Evolutionary conservation across 176 grass and related monocot species (phyloP).

Genomic region (Triticum urartu): DNA sequence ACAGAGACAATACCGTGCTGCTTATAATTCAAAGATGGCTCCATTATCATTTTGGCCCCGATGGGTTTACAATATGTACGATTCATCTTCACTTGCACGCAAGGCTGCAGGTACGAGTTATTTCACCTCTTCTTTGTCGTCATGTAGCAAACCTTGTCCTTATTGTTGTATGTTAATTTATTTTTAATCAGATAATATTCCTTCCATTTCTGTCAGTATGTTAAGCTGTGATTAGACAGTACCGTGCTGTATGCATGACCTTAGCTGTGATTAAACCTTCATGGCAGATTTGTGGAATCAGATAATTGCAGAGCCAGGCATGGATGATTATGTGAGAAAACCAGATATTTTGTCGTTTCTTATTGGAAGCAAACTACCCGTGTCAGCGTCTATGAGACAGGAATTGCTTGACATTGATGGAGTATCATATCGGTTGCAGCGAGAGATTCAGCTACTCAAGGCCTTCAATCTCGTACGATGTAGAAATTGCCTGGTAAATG

Average conservation of each 20-base stretch:
- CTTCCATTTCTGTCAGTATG: background rate
- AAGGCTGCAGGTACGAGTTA: slow-evolving; percentile 64
- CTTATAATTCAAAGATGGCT: slow-evolving; percentile 37
- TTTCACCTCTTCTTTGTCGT: slow-evolving; percentile 20
- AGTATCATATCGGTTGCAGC: slow-evolving; percentile 71
- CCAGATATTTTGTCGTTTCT: slow-evolving; percentile 77
- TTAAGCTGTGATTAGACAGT: background rate
- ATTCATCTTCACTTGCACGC: slow-evolving; percentile 76
- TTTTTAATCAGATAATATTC: slow-evolving; percentile 10
- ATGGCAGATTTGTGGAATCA: slow-evolving; percentile 76
- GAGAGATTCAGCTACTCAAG: slow-evolving; percentile 82
- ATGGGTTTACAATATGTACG: slow-evolving; percentile 92
- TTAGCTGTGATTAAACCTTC: background rate
- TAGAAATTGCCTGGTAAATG: slow-evolving; percentile 71
- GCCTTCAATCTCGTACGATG: slow-evolving; percentile 77
- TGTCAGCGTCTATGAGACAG: slow-evolving; percentile 72
- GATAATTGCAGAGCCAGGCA: slow-evolving; percentile 61
- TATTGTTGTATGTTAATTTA: slow-evolving; percentile 11
- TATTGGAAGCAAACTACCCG: slow-evolving; percentile 76
- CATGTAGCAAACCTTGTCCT: slow-evolving; percentile 15
- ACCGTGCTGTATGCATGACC: too few relatives aligned
- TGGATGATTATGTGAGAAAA: slow-evolving; percentile 69
- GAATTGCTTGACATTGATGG: slow-evolving; percentile 94
- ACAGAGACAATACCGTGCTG: slow-evolving; percentile 7
- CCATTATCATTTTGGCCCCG: slow-evolving; percentile 82